These are phyloP conservation scores for Daldinia grandis DNA, from an alignment of 495 filamentous ascomycete species.

Conservation along the genomic window DNA sequence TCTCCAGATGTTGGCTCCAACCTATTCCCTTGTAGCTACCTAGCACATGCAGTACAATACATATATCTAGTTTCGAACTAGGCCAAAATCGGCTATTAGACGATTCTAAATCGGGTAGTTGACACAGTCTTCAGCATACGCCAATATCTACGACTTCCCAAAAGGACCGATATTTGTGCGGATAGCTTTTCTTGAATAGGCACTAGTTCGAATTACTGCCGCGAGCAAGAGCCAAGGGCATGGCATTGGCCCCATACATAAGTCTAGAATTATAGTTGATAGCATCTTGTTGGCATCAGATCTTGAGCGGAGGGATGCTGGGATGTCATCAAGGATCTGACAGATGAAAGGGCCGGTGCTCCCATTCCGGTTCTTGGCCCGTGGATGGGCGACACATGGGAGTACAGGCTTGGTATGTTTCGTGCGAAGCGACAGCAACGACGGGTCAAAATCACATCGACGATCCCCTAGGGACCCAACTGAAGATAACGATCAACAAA, in stretches of 20 bases:
- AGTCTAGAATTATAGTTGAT: slow-evolving; percentile 33
- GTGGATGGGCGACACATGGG: slow-evolving; percentile 32
- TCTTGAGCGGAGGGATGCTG: slow-evolving; percentile 34
- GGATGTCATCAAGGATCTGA: slow-evolving; percentile 39
- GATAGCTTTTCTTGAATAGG: slow-evolving; percentile 22
- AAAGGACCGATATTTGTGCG: slow-evolving; percentile 37
- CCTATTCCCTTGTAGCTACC: slow-evolving; percentile 5
- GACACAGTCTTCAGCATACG: slow-evolving; percentile 13
- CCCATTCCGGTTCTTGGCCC: slow-evolving; percentile 40
- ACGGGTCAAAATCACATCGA: slow-evolving; percentile 27
- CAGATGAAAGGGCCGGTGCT: slow-evolving; percentile 27
- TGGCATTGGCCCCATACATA: slow-evolving; percentile 27
- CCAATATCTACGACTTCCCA: slow-evolving; percentile 31
- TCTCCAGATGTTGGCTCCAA: slow-evolving; percentile 6
- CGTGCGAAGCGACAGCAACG: slow-evolving; percentile 30
- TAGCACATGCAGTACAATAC: neutral
- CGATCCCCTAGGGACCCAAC: slow-evolving; percentile 11
- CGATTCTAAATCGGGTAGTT: slow-evolving; percentile 27
- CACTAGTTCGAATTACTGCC: slow-evolving; percentile 24
- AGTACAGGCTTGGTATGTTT: slow-evolving; percentile 35
- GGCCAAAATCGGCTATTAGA: slow-evolving; percentile 6
- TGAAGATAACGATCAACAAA: slow-evolving; percentile 29
- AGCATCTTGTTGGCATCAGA: slow-evolving; percentile 38
- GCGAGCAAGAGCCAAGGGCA: slow-evolving; percentile 27
- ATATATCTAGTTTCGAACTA: slow-evolving; percentile 31